A percentile compares a stretch with the other conserved stretches of the same genome.
Conservation (phyloP, 83 land plant genomes). For the Diphasiastrum complanatum region DNA sequence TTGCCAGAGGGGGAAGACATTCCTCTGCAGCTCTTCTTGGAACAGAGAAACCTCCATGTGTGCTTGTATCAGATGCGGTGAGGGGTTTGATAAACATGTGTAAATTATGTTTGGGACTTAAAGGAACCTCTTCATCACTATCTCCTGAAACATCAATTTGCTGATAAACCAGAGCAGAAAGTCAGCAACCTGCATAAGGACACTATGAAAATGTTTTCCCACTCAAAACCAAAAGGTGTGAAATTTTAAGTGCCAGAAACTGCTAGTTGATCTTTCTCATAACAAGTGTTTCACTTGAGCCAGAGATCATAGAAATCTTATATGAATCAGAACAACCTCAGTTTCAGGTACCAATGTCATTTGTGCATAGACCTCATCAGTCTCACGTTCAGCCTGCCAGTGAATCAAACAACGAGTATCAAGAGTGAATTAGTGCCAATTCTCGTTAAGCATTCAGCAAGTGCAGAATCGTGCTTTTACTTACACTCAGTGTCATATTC, state of each 20-base stretch:
- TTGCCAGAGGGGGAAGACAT: conserved; percentile 11
- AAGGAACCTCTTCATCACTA: not conserved
- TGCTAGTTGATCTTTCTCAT: no score
- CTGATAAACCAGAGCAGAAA: no score
- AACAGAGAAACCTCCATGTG: conserved; percentile 15
- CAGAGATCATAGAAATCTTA: no score
- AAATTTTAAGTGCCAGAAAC: no score
- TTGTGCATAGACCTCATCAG: conserved; percentile 56
- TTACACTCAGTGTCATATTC: conserved; percentile 48
- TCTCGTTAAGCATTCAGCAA: not conserved
- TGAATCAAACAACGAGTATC: no score
- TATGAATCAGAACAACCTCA: no score
- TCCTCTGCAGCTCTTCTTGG: conserved; percentile 13
- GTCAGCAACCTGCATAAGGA: no score
- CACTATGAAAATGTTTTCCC: no score
- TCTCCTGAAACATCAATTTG: not conserved
- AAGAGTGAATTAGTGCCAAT: not conserved
- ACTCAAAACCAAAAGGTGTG: no score
- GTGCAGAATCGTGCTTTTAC: not conserved
- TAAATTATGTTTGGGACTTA: not conserved
- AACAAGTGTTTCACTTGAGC: no score
- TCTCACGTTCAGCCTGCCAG: conserved; percentile 67
- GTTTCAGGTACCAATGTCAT: conserved; percentile 39
- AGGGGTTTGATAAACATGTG: conserved; percentile 3
- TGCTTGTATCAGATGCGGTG: conserved; percentile 14